These are phyloP conservation scores for Elasticomyces elasticus DNA, from an alignment of 495 filamentous ascomycete species.

Conservation along the genomic window DNA sequence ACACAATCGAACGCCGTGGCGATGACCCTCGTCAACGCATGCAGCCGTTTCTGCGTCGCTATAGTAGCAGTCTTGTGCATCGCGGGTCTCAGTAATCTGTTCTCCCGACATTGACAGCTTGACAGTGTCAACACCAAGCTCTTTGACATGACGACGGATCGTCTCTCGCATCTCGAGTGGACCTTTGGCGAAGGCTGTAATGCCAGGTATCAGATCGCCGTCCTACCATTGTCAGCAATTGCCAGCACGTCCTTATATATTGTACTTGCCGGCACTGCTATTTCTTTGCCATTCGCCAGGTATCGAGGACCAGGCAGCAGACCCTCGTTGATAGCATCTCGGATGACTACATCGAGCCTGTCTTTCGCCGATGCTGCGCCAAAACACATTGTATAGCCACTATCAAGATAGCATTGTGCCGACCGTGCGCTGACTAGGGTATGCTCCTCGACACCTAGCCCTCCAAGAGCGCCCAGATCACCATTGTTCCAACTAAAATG, in stretches of 20 bases:
- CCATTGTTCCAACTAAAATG: slow-evolving; percentile 44
- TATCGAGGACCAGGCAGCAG: slow-evolving; percentile 43
- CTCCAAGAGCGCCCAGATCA: slow-evolving; percentile 32
- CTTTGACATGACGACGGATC: slow-evolving; percentile 36
- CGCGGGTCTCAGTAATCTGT: slow-evolving; percentile 35
- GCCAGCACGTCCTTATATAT: neutral
- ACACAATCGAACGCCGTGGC: slow-evolving; percentile 37
- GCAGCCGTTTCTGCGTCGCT: slow-evolving; percentile 40
- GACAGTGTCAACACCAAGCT: slow-evolving; percentile 43
- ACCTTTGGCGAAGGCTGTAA: slow-evolving; percentile 41
- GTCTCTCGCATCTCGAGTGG: slow-evolving; percentile 39
- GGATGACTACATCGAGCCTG: slow-evolving; percentile 41
- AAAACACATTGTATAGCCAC: slow-evolving; percentile 41
- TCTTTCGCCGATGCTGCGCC: slow-evolving; percentile 43
- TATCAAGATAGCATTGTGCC: slow-evolving; percentile 40
- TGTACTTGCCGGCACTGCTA: slow-evolving; percentile 29
- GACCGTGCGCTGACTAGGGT: slow-evolving; percentile 36
- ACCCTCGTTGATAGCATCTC: slow-evolving; percentile 46
- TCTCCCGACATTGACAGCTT: slow-evolving; percentile 47
- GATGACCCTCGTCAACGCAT: slow-evolving; percentile 44
- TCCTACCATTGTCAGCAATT: neutral
- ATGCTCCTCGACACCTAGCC: slow-evolving; percentile 41
- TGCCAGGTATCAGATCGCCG: slow-evolving; percentile 39
- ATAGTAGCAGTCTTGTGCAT: slow-evolving; percentile 42
- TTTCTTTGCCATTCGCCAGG: slow-evolving; percentile 42